phyloP scores from a whole-genome alignment of 1,284 basidiomycete species.

The Polyporus tsugae region DNA sequence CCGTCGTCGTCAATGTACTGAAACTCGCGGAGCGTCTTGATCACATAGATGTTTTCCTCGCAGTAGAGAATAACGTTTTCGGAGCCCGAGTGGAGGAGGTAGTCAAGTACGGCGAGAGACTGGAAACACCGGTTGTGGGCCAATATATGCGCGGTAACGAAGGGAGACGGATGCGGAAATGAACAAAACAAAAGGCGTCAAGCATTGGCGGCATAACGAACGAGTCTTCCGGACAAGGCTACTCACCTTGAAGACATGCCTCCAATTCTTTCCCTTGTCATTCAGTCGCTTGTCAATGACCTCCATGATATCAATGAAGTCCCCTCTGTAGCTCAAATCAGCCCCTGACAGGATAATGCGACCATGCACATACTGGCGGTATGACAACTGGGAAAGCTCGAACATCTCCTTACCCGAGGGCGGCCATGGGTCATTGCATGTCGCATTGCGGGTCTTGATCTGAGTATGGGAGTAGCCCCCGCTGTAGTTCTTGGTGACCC shows the following conservation, averaged over 20 bases:
- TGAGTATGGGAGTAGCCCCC: slow-evolving; percentile 93
- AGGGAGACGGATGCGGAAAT: too few relatives aligned
- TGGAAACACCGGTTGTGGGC: slow-evolving; percentile 41
- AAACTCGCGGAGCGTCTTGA: slow-evolving; percentile 99
- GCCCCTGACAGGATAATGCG: not conserved
- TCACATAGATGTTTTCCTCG: slow-evolving; percentile 94
- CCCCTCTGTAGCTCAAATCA: slow-evolving; percentile 61
- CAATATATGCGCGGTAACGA: slow-evolving; percentile 9
- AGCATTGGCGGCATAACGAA: not conserved
- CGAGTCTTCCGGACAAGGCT: not conserved
- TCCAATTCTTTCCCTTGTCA: slow-evolving; percentile 99
- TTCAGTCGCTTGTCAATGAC: slow-evolving; percentile 98
- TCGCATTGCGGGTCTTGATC: slow-evolving; percentile 94
- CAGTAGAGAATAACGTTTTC: slow-evolving; percentile 98
- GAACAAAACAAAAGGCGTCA: not conserved
- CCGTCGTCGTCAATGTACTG: slow-evolving; percentile 94
- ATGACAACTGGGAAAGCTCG: slow-evolving; percentile 95
- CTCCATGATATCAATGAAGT: slow-evolving; percentile 99
- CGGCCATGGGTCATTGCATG: slow-evolving; percentile 97
- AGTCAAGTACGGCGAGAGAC: slow-evolving; percentile 94
- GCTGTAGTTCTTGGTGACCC: slow-evolving; percentile 91
- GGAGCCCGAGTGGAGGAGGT: slow-evolving; percentile 93
- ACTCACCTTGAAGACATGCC: slow-evolving; percentile 96
- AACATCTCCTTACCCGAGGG: slow-evolving; percentile 98
- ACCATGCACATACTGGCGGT: slow-evolving; percentile 81